These are phyloP conservation scores for Podila epigama DNA, from an alignment of 192 early-diverging fungal genomes.

Conservation along the genomic window DNA sequence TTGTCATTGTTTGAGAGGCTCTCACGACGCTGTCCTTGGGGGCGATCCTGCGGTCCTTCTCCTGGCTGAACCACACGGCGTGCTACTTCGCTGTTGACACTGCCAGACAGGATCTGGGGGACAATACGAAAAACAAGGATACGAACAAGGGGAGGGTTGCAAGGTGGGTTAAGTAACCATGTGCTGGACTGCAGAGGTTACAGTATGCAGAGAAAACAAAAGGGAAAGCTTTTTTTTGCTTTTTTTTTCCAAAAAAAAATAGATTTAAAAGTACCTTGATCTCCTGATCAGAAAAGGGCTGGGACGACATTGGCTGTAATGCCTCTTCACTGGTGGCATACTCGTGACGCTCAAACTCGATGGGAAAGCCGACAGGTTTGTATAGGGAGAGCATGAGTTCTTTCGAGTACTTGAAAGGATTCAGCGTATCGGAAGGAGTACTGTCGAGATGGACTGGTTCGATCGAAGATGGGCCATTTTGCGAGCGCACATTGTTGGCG, in stretches of 20 bases:
- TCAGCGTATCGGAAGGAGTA: slow-evolving; percentile 40
- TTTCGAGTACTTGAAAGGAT: slow-evolving; percentile 74
- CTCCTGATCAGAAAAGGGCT: slow-evolving; percentile 66
- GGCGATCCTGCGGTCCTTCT: slow-evolving; percentile 22
- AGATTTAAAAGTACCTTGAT: slow-evolving; percentile 56
- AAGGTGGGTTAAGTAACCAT: not conserved
- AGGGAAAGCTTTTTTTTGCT: not conserved
- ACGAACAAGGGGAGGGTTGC: not conserved
- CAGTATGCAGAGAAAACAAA: too few relatives aligned
- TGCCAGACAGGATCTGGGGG: slow-evolving; percentile 39
- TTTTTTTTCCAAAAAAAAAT: not conserved
- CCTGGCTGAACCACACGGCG: slow-evolving; percentile 30
- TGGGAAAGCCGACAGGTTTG: slow-evolving; percentile 61
- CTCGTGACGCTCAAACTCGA: slow-evolving; percentile 71
- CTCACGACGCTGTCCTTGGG: slow-evolving; percentile 37
- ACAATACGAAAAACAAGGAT: too few relatives aligned
- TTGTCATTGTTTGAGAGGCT: slow-evolving; percentile 32
- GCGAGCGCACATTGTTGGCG: slow-evolving; percentile 16
- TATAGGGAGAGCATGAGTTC: slow-evolving; percentile 79
- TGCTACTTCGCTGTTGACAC: slow-evolving; percentile 46
- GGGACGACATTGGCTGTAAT: slow-evolving; percentile 66
- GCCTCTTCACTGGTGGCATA: slow-evolving; percentile 68
- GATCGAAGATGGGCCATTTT: slow-evolving; percentile 8
- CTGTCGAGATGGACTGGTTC: slow-evolving; percentile 2
- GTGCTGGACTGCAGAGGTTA: too few relatives aligned